phyloP scores from a whole-genome alignment of 768 basidiomycete species.

The Tricholoma terreum region DNA sequence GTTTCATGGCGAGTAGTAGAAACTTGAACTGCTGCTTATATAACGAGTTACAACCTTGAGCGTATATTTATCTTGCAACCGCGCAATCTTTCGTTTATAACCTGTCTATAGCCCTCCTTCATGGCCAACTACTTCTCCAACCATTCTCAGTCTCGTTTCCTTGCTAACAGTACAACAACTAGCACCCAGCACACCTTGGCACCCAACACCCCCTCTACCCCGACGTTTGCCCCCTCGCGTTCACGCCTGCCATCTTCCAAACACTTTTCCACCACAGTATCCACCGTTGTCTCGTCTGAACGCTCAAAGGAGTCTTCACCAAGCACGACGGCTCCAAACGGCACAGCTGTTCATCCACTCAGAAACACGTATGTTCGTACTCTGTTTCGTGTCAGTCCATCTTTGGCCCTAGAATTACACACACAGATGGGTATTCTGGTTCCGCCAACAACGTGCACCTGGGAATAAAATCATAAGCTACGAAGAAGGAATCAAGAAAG shows the following conservation, averaged over 20 bases:
- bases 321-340: constrained; percentile 34
- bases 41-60: constrained; percentile 6
- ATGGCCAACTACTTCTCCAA: constrained; percentile 84
- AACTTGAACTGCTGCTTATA: constrained; percentile 9
- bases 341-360: constrained; percentile 61
- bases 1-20: constrained; percentile 69
- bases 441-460: constrained; percentile 84
- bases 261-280: constrained; percentile 63
- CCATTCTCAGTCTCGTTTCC: constrained; percentile 72
- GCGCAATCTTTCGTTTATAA: background rate
- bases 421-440: constrained; percentile 87
- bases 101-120: constrained; percentile 14
- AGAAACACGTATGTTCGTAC: constrained; percentile 86
- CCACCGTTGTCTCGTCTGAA: constrained; percentile 42
- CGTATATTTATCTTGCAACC: constrained; percentile 7
- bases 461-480: constrained; percentile 89
- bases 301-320: constrained; percentile 43
- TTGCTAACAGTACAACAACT: constrained; percentile 45
- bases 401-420: constrained; percentile 18
- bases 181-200: constrained; percentile 19
- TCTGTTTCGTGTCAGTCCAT: constrained; percentile 22
- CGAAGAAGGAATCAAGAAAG: constrained; percentile 92
- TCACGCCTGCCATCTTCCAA: constrained; percentile 60
- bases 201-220: constrained; percentile 19
- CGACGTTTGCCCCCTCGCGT: constrained; percentile 27